These are phyloP conservation scores for Chaetomiaceae sp. DNA, from an alignment of 2,329 filamentous ascomycete genomes.

Conservation along the genomic window DNA sequence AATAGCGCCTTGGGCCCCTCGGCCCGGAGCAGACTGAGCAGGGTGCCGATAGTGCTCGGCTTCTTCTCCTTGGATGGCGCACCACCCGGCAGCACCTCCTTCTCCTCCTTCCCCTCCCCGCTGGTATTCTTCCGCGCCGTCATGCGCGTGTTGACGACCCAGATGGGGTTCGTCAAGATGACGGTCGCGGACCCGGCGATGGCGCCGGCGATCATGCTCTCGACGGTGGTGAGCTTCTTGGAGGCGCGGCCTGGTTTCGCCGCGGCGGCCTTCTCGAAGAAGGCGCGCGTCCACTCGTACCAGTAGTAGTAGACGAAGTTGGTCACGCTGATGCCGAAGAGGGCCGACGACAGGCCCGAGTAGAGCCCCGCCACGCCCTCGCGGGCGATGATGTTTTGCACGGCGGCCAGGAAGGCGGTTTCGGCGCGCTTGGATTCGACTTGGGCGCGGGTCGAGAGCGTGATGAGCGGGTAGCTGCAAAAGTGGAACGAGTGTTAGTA, in stretches of 20 bases:
- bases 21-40: constrained; percentile 73
- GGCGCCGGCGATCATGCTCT: constrained; percentile 93
- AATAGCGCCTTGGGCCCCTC: constrained; percentile 86
- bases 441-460: constrained; percentile 92
- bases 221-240: constrained; percentile 81
- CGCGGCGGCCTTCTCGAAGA: constrained; percentile 77
- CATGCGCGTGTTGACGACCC: constrained; percentile 98
- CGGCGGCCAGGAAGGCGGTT: constrained; percentile 76
- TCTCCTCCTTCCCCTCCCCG: constrained; percentile 31
- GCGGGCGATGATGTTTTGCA: constrained; percentile 81
- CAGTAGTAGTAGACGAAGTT: constrained; percentile 99
- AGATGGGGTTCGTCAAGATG: constrained; percentile 95
- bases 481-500: constrained; percentile 8
- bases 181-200: constrained; percentile 92
- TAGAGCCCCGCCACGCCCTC: constrained; percentile 89
- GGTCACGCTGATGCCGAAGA: constrained; percentile 96
- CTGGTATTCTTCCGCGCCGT: constrained; percentile 69
- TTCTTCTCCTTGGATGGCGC: constrained; percentile 40
- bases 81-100: constrained; percentile 27
- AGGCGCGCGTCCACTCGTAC: constrained; percentile 94
- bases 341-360: constrained; percentile 84
- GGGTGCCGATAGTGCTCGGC: constrained; percentile 73
- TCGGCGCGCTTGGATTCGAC: constrained; percentile 94
- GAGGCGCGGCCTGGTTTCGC: constrained; percentile 66
- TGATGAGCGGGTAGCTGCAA: constrained; percentile 86